These are phyloP conservation scores for Pseudohalonectria lignicola DNA, from an alignment of 2,329 filamentous ascomycete genomes.

Conservation along the genomic window DNA sequence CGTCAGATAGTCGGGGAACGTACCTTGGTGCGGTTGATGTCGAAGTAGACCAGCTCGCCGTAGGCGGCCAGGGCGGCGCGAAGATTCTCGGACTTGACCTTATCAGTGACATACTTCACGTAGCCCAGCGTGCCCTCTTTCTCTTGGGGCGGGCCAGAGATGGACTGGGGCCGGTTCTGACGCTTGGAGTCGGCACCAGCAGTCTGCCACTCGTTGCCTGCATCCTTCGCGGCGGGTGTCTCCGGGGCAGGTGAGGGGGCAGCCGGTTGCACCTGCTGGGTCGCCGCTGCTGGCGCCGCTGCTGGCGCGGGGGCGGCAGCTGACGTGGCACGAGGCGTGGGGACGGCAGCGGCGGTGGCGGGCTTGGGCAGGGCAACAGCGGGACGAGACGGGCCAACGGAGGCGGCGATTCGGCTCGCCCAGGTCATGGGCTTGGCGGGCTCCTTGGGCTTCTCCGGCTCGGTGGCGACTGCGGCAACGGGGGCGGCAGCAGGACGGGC, in stretches of 20 bases:
- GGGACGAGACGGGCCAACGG: slow-evolving; percentile 38
- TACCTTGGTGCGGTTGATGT: slow-evolving; percentile 78
- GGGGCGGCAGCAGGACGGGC: slow-evolving; percentile 35
- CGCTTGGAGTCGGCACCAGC: slow-evolving; percentile 76
- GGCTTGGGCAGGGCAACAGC: slow-evolving; percentile 48
- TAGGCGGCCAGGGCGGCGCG: slow-evolving; percentile 60
- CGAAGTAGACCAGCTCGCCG: slow-evolving; percentile 62
- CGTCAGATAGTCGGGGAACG: too few species aligned
- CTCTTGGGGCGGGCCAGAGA: slow-evolving; percentile 47
- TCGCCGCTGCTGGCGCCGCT: slow-evolving; percentile 33
- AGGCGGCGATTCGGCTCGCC: slow-evolving; percentile 58
- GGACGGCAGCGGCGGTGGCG: slow-evolving; percentile 38
- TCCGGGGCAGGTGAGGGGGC: neutral
- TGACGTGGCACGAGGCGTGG: slow-evolving; percentile 43
- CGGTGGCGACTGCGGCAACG: slow-evolving; percentile 22
- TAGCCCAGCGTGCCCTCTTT: slow-evolving; percentile 76
- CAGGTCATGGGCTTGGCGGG: slow-evolving; percentile 58
- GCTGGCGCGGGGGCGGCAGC: slow-evolving; percentile 19
- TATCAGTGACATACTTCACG: slow-evolving; percentile 91
- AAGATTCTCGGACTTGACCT: slow-evolving; percentile 66
- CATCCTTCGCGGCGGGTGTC: slow-evolving; percentile 37
- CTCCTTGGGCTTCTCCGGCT: slow-evolving; percentile 34
- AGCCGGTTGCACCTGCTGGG: slow-evolving; percentile 15
- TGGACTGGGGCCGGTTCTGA: slow-evolving; percentile 63
- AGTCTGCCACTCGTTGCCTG: slow-evolving; percentile 72